Percentiles rank a stretch among this genome's conserved stretches.
Conservation (phyloP, 1,139 yeast species). For the Saccharomyces hybrid region DNA sequence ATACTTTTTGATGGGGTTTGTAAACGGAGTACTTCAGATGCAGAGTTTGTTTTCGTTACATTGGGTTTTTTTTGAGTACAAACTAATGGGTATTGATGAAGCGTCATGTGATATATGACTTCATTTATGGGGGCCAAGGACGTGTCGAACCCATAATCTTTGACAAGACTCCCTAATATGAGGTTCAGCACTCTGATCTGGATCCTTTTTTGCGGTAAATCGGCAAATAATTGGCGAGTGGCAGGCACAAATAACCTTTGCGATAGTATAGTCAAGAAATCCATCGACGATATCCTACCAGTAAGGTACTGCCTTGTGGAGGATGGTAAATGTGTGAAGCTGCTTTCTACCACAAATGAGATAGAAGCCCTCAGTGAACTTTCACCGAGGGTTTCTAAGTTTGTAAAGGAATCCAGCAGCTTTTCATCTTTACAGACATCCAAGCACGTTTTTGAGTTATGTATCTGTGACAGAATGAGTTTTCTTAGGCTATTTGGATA, state of each 20-base stretch:
- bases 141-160: conserved; percentile 72
- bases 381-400: conserved; percentile 51
- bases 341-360: conserved; percentile 52
- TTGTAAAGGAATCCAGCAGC: conserved; percentile 17
- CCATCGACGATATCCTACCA: conserved; percentile 37
- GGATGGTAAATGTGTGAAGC: conserved; percentile 37
- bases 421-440: conserved; percentile 37
- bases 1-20: background rate
- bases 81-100: conserved; percentile 41
- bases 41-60: background rate
- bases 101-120: conserved; percentile 54
- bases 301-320: conserved; percentile 50
- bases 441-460: conserved; percentile 58
- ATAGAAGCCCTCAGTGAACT: conserved; percentile 47
- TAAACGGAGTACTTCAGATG: background rate
- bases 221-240: conserved; percentile 12
- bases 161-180: conserved; percentile 61
- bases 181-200: conserved; percentile 38
- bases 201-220: conserved; percentile 18
- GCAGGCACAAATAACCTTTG: conserved; percentile 22
- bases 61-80: background rate
- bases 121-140: conserved; percentile 58
- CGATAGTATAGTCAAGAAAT: conserved; percentile 10
- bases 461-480: conserved; percentile 41
- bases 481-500: conserved; percentile 17